phyloP scores from a whole-genome alignment of 2,329 filamentous ascomycete genomes.

The Diaporthe humulicola region DNA sequence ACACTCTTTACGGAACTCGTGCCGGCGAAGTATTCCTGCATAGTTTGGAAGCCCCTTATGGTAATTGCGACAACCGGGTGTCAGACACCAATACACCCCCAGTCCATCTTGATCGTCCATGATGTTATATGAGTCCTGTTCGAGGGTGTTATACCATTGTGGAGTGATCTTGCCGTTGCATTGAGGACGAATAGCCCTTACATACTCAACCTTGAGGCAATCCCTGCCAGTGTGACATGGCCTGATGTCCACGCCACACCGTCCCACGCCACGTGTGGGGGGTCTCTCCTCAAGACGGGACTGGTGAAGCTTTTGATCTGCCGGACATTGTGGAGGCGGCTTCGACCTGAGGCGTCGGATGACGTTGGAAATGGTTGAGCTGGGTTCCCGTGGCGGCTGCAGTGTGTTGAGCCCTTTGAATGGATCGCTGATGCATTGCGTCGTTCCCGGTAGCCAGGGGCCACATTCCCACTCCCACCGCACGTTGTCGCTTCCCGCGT shows the following conservation, averaged over 20 bases:
- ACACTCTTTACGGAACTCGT: neutral
- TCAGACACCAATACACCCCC: neutral
- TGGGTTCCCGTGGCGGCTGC: neutral
- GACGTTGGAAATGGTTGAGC: neutral
- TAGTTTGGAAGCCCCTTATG: neutral
- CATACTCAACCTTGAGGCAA: constrained; percentile 8
- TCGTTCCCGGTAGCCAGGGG: neutral
- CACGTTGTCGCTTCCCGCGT: neutral
- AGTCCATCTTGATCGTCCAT: neutral
- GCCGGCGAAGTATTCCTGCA: neutral
- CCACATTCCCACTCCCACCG: constrained; percentile 5
- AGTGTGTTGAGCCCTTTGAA: neutral
- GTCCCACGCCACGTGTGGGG: neutral
- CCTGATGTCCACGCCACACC: neutral
- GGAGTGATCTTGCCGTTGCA: neutral
- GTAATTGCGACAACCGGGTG: neutral
- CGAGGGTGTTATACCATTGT: neutral
- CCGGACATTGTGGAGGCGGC: neutral
- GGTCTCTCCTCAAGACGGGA: rapidly evolving
- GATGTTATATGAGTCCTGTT: neutral
- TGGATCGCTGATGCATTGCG: neutral
- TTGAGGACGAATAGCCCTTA: rapidly evolving
- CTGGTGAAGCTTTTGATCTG: neutral
- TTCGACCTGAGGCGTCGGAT: neutral
- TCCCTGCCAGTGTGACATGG: constrained; percentile 4